Percentiles rank a stretch among this genome's conserved stretches.
phyloP scores from a whole-genome alignment of 2,329 filamentous ascomycete species.

The Dryadomyces quercivorus region DNA sequence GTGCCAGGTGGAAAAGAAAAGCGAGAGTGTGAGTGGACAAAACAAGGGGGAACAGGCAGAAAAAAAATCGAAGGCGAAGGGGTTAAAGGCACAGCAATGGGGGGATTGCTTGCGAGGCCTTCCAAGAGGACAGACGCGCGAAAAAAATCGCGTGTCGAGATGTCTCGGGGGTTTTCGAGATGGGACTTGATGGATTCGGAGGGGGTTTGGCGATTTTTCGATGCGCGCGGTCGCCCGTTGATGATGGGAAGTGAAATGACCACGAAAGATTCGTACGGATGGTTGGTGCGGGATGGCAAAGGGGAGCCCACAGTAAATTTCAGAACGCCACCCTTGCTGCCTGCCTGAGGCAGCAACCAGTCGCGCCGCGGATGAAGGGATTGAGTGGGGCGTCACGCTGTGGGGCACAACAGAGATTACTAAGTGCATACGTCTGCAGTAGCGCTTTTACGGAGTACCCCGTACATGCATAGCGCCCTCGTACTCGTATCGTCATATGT shows the following conservation, averaged over 20 bases:
- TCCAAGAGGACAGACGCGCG: constrained; percentile 29
- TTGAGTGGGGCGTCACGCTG: background rate
- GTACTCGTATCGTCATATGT: too few species aligned
- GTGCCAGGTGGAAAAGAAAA: background rate
- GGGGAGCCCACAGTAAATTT: constrained; percentile 8
- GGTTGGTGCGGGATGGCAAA: constrained; percentile 28
- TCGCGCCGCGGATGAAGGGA: too few species aligned
- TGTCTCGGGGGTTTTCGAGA: constrained; percentile 38
- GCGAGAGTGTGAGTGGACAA: background rate
- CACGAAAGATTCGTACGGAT: constrained; percentile 37
- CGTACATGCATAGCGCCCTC: too few species aligned
- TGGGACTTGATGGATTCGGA: constrained; percentile 47
- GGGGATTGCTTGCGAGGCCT: constrained; percentile 19
- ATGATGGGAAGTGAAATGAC: constrained; percentile 37
- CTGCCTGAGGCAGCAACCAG: constrained; percentile 3
- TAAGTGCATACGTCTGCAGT: too few species aligned
- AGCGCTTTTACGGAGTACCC: too few species aligned
- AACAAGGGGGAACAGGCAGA: background rate
- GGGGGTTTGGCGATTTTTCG: constrained; percentile 45
- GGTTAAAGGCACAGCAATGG: constrained; percentile 7
- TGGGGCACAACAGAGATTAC: background rate
- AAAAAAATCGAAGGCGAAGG: background rate
- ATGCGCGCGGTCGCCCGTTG: constrained; percentile 39
- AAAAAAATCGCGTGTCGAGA: constrained; percentile 41
- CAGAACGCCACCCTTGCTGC: constrained; percentile 3